Conservation (phyloP, 106 monocot species). For the Hemerocallis citrina region DNA sequence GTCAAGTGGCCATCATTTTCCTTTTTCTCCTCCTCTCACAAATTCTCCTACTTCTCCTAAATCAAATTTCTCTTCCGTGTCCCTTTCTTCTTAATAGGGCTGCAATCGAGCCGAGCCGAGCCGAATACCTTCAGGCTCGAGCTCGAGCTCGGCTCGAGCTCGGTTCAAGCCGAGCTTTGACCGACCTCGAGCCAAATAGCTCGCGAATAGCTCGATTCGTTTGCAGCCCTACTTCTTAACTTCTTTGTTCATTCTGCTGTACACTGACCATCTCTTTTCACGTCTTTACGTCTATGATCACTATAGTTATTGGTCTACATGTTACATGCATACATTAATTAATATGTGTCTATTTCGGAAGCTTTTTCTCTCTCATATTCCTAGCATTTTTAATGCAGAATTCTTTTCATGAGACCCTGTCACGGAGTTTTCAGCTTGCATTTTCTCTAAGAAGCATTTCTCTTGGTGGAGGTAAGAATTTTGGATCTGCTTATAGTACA, state of each 20-base stretch:
- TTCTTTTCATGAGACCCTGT: conserved; percentile 49
- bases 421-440: conserved; percentile 83
- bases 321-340: neutral
- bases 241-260: neutral
- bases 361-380: neutral
- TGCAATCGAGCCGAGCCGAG: too few relatives aligned
- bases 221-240: too few relatives aligned
- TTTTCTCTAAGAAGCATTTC: conserved; percentile 73
- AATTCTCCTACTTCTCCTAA: too few relatives aligned
- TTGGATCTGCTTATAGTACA: neutral
- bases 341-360: neutral
- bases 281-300: neutral
- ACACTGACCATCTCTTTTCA: neutral
- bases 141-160: too few relatives aligned
- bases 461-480: conserved; percentile 29
- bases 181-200: too few relatives aligned
- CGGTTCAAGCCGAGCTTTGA: too few relatives aligned
- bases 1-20: too few relatives aligned
- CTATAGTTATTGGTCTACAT: neutral
- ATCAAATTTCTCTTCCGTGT: too few relatives aligned
- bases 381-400: conserved; percentile 25
- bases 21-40: too few relatives aligned
- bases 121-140: too few relatives aligned
- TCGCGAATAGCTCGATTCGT: too few relatives aligned
- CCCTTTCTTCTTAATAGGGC: too few relatives aligned